Percentiles rank a stretch among this genome's conserved stretches.
These are phyloP conservation scores for Mangifera indica DNA, from an alignment of 345 rosid genomes.

Conservation along the genomic window DNA sequence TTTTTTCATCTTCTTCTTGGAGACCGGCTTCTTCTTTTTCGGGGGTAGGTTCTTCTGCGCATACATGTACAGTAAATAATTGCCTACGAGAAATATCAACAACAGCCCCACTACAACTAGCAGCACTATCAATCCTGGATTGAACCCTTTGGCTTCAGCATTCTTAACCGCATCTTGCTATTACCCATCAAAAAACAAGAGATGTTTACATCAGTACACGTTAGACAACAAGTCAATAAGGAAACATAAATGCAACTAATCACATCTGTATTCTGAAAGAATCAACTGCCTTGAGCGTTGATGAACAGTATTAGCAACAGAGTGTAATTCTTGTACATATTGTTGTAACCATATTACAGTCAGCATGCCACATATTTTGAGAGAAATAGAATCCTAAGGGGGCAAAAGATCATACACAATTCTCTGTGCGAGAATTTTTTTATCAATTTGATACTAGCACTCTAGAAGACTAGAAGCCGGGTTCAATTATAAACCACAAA, in stretches of 20 bases:
- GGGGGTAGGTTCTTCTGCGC: constrained; percentile 68
- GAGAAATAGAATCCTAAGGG: neutral
- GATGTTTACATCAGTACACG: neutral
- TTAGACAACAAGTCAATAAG: neutral
- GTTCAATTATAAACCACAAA: neutral
- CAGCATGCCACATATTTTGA: neutral
- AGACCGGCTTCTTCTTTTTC: constrained; percentile 70
- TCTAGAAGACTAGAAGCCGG: neutral
- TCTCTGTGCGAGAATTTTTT: neutral
- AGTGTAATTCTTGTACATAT: neutral
- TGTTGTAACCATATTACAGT: neutral
- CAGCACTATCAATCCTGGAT: constrained; percentile 72
- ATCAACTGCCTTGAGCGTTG: neutral
- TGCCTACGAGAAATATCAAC: constrained; percentile 64
- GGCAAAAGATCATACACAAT: neutral
- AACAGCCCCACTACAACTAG: constrained; percentile 60
- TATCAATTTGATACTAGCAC: neutral
- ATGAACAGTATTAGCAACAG: neutral
- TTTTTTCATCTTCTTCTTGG: constrained; percentile 83
- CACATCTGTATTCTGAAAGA: neutral
- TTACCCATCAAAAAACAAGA: neutral
- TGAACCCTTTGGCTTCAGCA: constrained; percentile 55
- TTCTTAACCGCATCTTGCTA: constrained; percentile 30
- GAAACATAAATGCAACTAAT: neutral
- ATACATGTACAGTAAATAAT: constrained; percentile 53